Evolutionary conservation across 129 eudicot genomes (phyloP).

Genomic region (Ambrosia artemisiifolia): DNA sequence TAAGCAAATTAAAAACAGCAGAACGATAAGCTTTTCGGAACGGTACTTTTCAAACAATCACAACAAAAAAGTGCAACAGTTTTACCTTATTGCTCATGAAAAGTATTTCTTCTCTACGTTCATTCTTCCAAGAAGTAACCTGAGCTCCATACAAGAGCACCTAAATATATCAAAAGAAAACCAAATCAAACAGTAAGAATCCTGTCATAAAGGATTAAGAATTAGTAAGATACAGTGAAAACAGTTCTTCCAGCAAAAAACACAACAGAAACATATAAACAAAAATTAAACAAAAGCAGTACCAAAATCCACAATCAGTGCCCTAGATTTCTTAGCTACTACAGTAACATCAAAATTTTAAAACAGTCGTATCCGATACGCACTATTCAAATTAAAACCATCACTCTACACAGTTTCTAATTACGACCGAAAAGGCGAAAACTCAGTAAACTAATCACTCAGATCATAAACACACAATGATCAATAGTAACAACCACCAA

Average conservation of each 20-base stretch:
- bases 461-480: no score
- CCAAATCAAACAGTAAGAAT: conserved; percentile 7
- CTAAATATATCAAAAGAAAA: conserved; percentile 24
- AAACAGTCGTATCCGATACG: neutral
- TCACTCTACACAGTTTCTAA: neutral
- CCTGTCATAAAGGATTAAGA: neutral
- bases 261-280: conserved; percentile 6
- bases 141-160: conserved; percentile 84
- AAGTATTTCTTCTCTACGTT: conserved; percentile 81
- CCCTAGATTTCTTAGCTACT: conserved; percentile 20
- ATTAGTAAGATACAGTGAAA: neutral
- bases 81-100: conserved; percentile 82
- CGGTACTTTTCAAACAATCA: neutral
- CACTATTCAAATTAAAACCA: neutral
- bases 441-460: no score
- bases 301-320: neutral
- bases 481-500: no score
- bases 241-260: conserved; percentile 8
- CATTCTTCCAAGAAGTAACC: conserved; percentile 93
- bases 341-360: conserved; percentile 2
- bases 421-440: neutral
- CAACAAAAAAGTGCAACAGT: conserved; percentile 5
- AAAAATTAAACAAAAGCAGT: neutral
- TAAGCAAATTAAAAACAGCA: neutral
- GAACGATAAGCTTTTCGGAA: neutral